phyloP scores from a whole-genome alignment of 2,329 filamentous ascomycete species.

The Immersiporthe knoxdaviesiana region DNA sequence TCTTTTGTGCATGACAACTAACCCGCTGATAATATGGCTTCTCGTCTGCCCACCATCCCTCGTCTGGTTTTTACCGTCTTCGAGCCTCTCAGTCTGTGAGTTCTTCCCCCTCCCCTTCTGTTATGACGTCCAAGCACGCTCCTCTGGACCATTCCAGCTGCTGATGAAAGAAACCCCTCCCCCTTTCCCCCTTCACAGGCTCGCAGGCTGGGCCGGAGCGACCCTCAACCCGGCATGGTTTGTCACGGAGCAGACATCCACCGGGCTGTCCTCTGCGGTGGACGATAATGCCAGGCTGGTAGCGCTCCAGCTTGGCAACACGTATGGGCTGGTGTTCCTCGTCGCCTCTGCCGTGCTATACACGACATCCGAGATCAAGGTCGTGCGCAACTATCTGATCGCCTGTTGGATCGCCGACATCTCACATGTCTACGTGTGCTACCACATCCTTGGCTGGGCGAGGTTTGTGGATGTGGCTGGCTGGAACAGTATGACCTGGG shows the following conservation, averaged over 20 bases:
- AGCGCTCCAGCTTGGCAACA: constrained; percentile 69
- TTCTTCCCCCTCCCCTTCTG: constrained; percentile 26
- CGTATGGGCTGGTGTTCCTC: constrained; percentile 68
- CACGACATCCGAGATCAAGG: constrained; percentile 65
- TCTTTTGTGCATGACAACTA: background rate
- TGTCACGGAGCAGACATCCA: constrained; percentile 62
- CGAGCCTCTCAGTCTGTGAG: constrained; percentile 71
- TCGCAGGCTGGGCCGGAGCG: constrained; percentile 62
- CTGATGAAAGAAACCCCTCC: background rate
- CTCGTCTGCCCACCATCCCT: constrained; percentile 65
- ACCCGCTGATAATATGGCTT: constrained; percentile 51
- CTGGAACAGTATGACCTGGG: constrained; percentile 76
- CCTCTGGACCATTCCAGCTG: background rate
- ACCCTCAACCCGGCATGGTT: constrained; percentile 64
- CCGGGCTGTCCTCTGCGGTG: constrained; percentile 39
- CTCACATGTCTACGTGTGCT: constrained; percentile 67
- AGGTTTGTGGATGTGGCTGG: constrained; percentile 53
- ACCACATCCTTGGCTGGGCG: constrained; percentile 59
- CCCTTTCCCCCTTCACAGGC: constrained; percentile 47
- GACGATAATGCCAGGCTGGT: constrained; percentile 58
- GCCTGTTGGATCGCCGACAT: constrained; percentile 69
- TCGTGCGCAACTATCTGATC: constrained; percentile 69
- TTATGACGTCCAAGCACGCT: background rate
- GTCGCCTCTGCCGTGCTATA: constrained; percentile 67
- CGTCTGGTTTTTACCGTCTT: constrained; percentile 68